Conservation (phyloP, 2,329 filamentous ascomycete species). For the Penicillium sp. region DNA sequence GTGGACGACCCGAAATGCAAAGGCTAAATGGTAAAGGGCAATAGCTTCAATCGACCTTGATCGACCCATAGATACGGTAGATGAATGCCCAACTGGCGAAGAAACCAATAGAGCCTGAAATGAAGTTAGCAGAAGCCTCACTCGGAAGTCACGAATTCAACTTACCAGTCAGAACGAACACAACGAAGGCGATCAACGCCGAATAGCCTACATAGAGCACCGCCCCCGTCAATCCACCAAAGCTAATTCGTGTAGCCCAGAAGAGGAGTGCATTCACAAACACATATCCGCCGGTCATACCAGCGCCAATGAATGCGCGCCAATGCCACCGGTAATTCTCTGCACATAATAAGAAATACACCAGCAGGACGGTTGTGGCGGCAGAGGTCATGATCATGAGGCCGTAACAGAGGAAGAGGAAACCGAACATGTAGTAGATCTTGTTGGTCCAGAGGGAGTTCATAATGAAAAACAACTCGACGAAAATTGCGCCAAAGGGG, state of each 20-base stretch:
- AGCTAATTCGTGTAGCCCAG: conserved; percentile 82
- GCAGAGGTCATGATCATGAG: conserved; percentile 96
- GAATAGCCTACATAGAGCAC: conserved; percentile 95
- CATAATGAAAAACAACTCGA: conserved; percentile 99
- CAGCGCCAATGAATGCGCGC: conserved; percentile 88
- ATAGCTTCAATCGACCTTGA: conserved; percentile 80
- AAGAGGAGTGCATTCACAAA: conserved; percentile 90
- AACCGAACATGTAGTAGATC: conserved; percentile 99
- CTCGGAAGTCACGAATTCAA: conserved; percentile 17
- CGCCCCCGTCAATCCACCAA: conserved; percentile 79
- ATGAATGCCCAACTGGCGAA: conserved; percentile 94
- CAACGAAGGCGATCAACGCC: conserved; percentile 80
- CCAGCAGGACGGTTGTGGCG: conserved; percentile 86
- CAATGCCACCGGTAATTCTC: conserved; percentile 99
- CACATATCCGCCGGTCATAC: conserved; percentile 86
- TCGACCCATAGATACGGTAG: conserved; percentile 90
- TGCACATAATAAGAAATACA: conserved; percentile 92
- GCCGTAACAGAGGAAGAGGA: conserved; percentile 95
- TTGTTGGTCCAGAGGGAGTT: conserved; percentile 97
- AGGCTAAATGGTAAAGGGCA: background rate
- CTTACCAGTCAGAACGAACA: conserved; percentile 92
- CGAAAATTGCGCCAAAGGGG: conserved; percentile 94
- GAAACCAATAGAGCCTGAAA: conserved; percentile 85
- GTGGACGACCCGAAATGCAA: background rate
- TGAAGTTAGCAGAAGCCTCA: conserved; percentile 5